Conservation (phyloP, 192 early-diverging fungal species). For the Radiomyces spectabilis region DNA sequence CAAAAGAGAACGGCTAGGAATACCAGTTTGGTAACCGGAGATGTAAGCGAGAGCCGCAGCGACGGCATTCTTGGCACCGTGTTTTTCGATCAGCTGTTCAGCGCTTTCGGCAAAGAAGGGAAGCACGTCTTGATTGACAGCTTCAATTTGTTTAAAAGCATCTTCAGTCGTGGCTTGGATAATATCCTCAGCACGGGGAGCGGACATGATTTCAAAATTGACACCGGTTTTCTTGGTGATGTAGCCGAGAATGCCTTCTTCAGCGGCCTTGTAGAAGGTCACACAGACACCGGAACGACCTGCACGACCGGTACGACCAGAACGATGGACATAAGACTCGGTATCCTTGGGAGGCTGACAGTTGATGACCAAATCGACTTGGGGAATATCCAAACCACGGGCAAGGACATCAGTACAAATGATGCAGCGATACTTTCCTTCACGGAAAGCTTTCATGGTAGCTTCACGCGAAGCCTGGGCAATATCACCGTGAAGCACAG, state of each 20-base stretch:
- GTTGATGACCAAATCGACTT: slow-evolving; percentile 97
- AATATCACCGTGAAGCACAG: slow-evolving; percentile 83
- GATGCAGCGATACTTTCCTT: slow-evolving; percentile 78
- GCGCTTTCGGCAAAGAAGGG: slow-evolving; percentile 74
- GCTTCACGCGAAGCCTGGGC: slow-evolving; percentile 70
- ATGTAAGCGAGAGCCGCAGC: slow-evolving; percentile 85
- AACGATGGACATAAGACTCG: slow-evolving; percentile 93
- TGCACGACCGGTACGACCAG: slow-evolving; percentile 91
- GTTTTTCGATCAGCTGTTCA: slow-evolving; percentile 56
- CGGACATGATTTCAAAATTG: slow-evolving; percentile 67
- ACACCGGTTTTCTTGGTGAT: slow-evolving; percentile 78
- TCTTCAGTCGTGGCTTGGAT: slow-evolving; percentile 72
- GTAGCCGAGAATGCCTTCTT: slow-evolving; percentile 73
- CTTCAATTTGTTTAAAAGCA: slow-evolving; percentile 59
- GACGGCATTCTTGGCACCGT: slow-evolving; percentile 71
- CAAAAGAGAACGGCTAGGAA: slow-evolving; percentile 75
- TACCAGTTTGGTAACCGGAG: slow-evolving; percentile 76
- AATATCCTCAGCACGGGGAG: slow-evolving; percentile 89
- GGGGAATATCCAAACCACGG: slow-evolving; percentile 93
- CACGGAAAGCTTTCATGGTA: slow-evolving; percentile 79
- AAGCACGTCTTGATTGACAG: slow-evolving; percentile 67
- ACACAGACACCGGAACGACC: slow-evolving; percentile 83
- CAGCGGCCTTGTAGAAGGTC: slow-evolving; percentile 86
- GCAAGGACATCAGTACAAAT: slow-evolving; percentile 94
- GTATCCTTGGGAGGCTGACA: slow-evolving; percentile 90